Percentiles rank a stretch among this genome's conserved stretches.
Evolutionary conservation across 345 rosid genomes (phyloP).

Genomic region (Pistacia vera): DNA sequence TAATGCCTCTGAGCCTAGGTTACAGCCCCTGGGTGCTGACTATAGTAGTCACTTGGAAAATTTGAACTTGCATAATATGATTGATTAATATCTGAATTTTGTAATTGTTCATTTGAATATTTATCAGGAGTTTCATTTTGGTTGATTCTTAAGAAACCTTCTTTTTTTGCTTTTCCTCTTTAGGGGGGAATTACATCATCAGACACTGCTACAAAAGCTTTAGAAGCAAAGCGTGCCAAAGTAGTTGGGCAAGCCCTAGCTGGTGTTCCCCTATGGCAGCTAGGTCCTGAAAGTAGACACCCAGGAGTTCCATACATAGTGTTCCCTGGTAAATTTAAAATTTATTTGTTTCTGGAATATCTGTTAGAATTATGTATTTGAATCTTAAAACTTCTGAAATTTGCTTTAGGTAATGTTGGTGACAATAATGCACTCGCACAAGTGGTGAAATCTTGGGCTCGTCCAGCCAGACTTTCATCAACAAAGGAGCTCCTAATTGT

Average conservation of each 20-base stretch:
- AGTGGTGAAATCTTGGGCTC: constrained; percentile 91
- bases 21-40: not conserved
- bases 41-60: not conserved
- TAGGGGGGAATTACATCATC: constrained; percentile 99
- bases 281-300: constrained; percentile 96
- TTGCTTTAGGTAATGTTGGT: constrained; percentile 82
- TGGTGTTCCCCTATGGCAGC: constrained; percentile 96
- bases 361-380: not conserved
- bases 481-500: constrained; percentile 78
- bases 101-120: not conserved
- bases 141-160: not conserved
- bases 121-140: not conserved
- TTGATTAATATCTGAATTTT: not conserved
- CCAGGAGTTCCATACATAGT: constrained; percentile 97
- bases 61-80: not conserved
- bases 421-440: constrained; percentile 74
- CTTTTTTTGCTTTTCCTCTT: not conserved
- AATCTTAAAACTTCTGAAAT: not conserved
- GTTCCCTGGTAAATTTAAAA: constrained; percentile 73
- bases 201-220: constrained; percentile 96
- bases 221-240: constrained; percentile 83
- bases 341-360: constrained; percentile 3
- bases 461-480: constrained; percentile 56
- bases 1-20: not conserved
- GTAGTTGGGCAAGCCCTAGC: constrained; percentile 94